Percentiles rank a stretch among this genome's conserved stretches.
These are phyloP conservation scores for Cicer bijugum DNA, from an alignment of 306 rosid genomes.

Conservation along the genomic window DNA sequence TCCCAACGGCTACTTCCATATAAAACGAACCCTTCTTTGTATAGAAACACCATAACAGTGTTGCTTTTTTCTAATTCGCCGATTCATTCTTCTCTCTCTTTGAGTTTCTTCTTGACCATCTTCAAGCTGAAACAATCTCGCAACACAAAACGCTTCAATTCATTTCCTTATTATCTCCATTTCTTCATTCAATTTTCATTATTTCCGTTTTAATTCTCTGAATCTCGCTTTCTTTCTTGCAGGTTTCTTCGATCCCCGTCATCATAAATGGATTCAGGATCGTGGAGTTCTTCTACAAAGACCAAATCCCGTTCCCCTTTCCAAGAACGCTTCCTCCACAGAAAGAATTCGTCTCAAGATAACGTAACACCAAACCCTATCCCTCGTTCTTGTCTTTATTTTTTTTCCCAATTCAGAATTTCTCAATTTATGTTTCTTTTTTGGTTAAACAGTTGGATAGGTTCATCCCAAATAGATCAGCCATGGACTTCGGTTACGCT, in stretches of 20 bases:
- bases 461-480: slow-evolving; percentile 60
- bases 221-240: background rate
- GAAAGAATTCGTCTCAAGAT: slow-evolving; percentile 39
- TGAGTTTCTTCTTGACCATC: background rate
- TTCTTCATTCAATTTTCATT: background rate
- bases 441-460: slow-evolving; percentile 53
- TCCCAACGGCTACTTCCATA: slow-evolving; percentile 46
- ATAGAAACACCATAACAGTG: too few species aligned
- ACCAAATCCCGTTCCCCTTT: slow-evolving; percentile 31
- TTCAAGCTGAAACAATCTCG: background rate
- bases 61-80: background rate
- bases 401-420: background rate
- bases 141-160: background rate
- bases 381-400: background rate
- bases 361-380: slow-evolving; percentile 41
- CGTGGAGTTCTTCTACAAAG: slow-evolving; percentile 42
- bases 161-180: background rate
- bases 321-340: slow-evolving; percentile 24
- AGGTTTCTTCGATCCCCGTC: background rate
- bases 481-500: slow-evolving; percentile 59
- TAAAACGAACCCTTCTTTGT: background rate
- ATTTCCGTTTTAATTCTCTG: background rate
- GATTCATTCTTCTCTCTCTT: background rate
- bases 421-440: background rate
- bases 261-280: slow-evolving; percentile 43